These are phyloP conservation scores for Flueggea neowawraea DNA, from an alignment of 441 rosid genomes.

Conservation along the genomic window DNA sequence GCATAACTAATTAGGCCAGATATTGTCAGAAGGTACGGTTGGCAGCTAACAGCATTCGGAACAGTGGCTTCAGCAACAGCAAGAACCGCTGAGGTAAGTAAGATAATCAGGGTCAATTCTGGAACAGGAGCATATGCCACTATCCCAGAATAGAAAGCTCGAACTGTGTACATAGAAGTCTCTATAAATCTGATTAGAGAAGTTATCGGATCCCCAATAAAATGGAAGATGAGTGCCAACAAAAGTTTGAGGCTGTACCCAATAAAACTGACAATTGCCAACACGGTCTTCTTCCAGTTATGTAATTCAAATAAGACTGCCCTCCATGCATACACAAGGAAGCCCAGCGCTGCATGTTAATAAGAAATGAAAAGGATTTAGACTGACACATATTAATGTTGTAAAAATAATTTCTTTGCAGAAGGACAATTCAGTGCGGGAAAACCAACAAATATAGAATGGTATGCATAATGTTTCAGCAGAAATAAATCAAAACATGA, in stretches of 20 bases:
- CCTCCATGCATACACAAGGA: conserved; percentile 83
- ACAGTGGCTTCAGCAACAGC: conserved; percentile 78
- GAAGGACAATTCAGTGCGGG: no score
- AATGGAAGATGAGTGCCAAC: conserved; percentile 62
- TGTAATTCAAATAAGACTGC: conserved; percentile 74
- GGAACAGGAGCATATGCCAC: conserved; percentile 61
- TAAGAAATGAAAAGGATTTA: conserved; percentile 1
- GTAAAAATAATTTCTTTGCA: no score
- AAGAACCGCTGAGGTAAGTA: conserved; percentile 65
- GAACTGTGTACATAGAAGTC: conserved; percentile 43
- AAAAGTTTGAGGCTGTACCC: conserved; percentile 57
- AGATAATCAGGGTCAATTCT: conserved; percentile 54
- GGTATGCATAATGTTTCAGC: no score
- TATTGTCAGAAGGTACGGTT: conserved; percentile 53
- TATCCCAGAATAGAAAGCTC: conserved; percentile 66
- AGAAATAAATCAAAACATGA: no score
- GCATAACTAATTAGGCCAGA: conserved; percentile 74
- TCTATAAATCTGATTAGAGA: conserved; percentile 49
- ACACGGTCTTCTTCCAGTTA: conserved; percentile 57
- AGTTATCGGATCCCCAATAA: conserved; percentile 74
- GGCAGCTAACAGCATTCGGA: conserved; percentile 52
- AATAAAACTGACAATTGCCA: conserved; percentile 27
- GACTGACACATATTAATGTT: not conserved
- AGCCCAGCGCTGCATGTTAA: conserved; percentile 52
- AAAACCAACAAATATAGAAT: no score